These are phyloP conservation scores for Botrytis fragariae DNA, from an alignment of 2,329 filamentous ascomycete genomes.

Conservation along the genomic window DNA sequence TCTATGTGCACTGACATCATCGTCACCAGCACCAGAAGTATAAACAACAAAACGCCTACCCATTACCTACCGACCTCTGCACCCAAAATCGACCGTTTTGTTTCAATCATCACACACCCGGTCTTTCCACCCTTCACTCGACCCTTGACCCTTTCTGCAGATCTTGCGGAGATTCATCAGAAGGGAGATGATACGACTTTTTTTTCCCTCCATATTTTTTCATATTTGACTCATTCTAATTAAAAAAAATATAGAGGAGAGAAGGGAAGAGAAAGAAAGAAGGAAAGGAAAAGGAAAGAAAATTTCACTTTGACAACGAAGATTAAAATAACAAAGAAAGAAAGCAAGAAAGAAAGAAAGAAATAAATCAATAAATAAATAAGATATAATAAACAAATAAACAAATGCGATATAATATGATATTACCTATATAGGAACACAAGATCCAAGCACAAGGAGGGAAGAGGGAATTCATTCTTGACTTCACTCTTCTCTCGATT, in stretches of 20 bases:
- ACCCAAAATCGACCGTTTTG: not conserved
- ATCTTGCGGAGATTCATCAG: not conserved
- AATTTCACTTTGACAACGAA: not conserved
- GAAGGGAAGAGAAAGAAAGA: not conserved
- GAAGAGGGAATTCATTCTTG: not conserved
- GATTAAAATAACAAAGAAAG: not conserved
- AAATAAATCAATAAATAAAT: not conserved
- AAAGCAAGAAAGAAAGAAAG: too few species aligned
- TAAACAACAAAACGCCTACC: not conserved
- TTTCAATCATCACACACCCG: not conserved
- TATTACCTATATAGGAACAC: not conserved
- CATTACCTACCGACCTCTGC: not conserved
- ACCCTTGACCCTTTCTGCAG: conserved; percentile 1
- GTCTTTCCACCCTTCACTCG: not conserved
- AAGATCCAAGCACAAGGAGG: not conserved
- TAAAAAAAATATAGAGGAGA: not conserved
- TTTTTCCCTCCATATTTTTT: not conserved
- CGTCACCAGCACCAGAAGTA: not conserved
- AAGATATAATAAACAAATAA: not conserved
- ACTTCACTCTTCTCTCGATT: not conserved
- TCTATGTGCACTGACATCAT: not conserved
- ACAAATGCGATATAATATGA: too few species aligned
- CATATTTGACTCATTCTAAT: not conserved
- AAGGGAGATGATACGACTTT: not conserved
- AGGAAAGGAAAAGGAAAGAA: not conserved